Evolutionary conservation across 352 stramenopile genomes (phyloP).

Genomic region (Phytophthora quininea): DNA sequence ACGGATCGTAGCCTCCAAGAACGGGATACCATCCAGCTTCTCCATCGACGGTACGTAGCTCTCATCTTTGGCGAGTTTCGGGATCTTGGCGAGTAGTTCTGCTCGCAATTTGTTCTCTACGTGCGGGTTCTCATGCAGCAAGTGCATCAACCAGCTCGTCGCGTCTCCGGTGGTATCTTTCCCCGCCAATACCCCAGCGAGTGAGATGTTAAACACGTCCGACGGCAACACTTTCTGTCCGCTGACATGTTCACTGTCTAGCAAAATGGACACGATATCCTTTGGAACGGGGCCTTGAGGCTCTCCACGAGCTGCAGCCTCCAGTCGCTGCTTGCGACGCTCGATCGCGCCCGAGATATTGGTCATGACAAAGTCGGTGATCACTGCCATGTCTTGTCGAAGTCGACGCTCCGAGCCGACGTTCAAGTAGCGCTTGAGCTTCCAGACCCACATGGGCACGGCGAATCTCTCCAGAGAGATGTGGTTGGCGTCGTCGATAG

Average conservation of each 20-base stretch:
- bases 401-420: slow-evolving; percentile 41
- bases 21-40: slow-evolving; percentile 52
- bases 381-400: slow-evolving; percentile 28
- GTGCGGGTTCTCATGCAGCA: slow-evolving; percentile 54
- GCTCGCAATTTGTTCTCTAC: slow-evolving; percentile 45
- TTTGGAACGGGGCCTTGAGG: slow-evolving; percentile 8
- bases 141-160: slow-evolving; percentile 73
- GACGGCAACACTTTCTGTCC: slow-evolving; percentile 30
- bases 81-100: slow-evolving; percentile 52
- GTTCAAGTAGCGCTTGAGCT: slow-evolving; percentile 50
- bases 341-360: slow-evolving; percentile 46
- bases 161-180: slow-evolving; percentile 63
- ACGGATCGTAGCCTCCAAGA: slow-evolving; percentile 63
- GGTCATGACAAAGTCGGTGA: slow-evolving; percentile 44
- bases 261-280: slow-evolving; percentile 41
- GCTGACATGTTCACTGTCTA: slow-evolving; percentile 37
- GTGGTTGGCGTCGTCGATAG: slow-evolving; percentile 43
- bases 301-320: slow-evolving; percentile 18
- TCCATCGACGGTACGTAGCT: slow-evolving; percentile 50
- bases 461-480: slow-evolving; percentile 34
- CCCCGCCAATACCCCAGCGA: slow-evolving; percentile 69
- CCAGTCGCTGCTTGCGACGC: slow-evolving; percentile 16
- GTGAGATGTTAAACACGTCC: slow-evolving; percentile 67
- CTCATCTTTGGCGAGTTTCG: slow-evolving; percentile 25
- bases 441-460: slow-evolving; percentile 46